Conservation (phyloP, 164 flowering plant genomes). For the Magnolia officinalis region DNA sequence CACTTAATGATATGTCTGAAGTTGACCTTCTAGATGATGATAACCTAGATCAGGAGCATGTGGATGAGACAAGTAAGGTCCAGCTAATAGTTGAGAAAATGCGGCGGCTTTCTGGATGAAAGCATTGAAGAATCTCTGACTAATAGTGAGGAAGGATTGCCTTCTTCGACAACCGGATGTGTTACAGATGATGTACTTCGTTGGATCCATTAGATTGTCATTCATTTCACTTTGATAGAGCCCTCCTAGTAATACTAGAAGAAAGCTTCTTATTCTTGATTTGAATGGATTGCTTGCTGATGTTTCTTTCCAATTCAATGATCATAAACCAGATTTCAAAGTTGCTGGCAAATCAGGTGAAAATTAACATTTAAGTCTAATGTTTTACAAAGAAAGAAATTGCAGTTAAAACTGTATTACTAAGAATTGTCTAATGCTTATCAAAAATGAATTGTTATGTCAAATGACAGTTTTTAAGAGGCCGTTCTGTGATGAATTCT, state of each 20-base stretch:
- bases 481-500: conserved; percentile 68
- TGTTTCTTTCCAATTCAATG: conserved; percentile 42
- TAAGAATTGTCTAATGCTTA: neutral
- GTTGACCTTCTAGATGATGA: neutral
- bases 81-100: conserved; percentile 1
- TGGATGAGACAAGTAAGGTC: neutral
- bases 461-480: conserved; percentile 69
- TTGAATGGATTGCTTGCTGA: conserved; percentile 85
- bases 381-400: neutral
- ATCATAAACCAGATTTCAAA: conserved; percentile 33
- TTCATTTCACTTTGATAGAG: conserved; percentile 8
- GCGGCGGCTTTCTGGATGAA: neutral
- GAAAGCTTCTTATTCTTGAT: conserved; percentile 83
- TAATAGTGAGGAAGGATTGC: conserved; percentile 2
- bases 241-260: conserved; percentile 19
- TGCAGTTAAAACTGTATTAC: neutral
- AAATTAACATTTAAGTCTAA: conserved; percentile 11
- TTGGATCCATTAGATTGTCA: conserved; percentile 1
- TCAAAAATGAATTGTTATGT: neutral
- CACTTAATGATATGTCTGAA: neutral
- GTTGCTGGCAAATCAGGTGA: conserved; percentile 59
- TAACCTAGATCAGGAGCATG: neutral
- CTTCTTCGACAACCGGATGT: conserved; percentile 2
- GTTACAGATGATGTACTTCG: neutral
- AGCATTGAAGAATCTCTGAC: neutral